Evolutionary conservation across 2,329 filamentous ascomycete genomes (phyloP).

Genomic region (Penicillium sp.): DNA sequence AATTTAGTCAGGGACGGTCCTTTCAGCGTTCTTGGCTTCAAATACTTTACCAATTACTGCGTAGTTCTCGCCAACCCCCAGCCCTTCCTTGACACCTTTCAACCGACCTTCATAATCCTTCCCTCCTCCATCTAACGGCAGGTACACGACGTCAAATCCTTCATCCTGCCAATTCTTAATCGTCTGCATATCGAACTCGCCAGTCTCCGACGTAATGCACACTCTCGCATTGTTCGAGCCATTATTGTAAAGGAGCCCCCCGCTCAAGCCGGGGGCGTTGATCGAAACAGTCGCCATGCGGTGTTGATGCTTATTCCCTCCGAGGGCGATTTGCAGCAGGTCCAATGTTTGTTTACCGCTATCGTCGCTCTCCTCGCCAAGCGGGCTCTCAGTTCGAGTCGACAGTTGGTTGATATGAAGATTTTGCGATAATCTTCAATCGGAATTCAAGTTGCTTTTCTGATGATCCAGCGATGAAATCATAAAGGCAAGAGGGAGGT

Average conservation of each 20-base stretch:
- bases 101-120: constrained; percentile 55
- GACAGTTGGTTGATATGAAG: neutral
- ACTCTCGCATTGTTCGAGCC: constrained; percentile 34
- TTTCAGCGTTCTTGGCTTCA: neutral
- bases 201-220: constrained; percentile 37
- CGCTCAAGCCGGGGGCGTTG: constrained; percentile 32
- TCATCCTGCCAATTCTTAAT: constrained; percentile 60
- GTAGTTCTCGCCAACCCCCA: constrained; percentile 62
- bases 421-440: constrained; percentile 1
- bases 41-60: constrained; percentile 58
- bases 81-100: constrained; percentile 53
- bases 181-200: constrained; percentile 56
- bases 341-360: neutral
- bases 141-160: constrained; percentile 61
- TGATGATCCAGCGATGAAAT: neutral
- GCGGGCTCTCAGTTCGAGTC: neutral
- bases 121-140: constrained; percentile 55
- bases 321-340: neutral
- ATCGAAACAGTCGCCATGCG: constrained; percentile 39
- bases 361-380: neutral
- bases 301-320: neutral
- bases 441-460: neutral
- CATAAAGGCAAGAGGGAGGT: neutral
- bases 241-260: constrained; percentile 38
- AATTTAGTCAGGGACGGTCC: neutral